These are phyloP conservation scores for Rhamnella rubrinervis DNA, from an alignment of 331 rosid species.

Conservation along the genomic window DNA sequence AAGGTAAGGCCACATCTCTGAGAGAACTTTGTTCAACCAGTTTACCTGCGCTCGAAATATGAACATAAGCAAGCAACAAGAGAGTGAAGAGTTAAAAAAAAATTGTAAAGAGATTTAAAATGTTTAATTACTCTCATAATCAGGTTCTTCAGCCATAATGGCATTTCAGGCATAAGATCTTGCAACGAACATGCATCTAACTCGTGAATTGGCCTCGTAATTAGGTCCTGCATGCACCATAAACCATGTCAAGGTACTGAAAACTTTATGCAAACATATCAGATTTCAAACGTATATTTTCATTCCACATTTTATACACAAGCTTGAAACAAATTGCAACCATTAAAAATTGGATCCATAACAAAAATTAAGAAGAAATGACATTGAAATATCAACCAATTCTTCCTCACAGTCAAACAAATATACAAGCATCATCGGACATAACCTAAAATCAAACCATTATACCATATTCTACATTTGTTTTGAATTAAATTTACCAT, in stretches of 20 bases:
- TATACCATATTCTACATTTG: background rate
- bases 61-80: background rate
- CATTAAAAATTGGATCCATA: too few relatives aligned
- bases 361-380: background rate
- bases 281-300: background rate
- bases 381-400: background rate
- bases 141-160: constrained; percentile 92
- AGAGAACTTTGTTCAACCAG: constrained; percentile 73
- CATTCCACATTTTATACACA: too few relatives aligned
- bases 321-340: too few relatives aligned
- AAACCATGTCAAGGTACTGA: constrained; percentile 23
- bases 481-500: background rate
- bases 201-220: constrained; percentile 54
- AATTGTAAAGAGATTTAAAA: constrained; percentile 1
- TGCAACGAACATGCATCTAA: constrained; percentile 64
- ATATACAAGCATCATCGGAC: background rate
- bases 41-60: constrained; percentile 60
- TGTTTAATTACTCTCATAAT: constrained; percentile 57
- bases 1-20: constrained; percentile 80
- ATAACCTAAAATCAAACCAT: background rate
- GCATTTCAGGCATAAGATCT: constrained; percentile 81
- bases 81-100: background rate
- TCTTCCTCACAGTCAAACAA: background rate
- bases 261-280: constrained; percentile 9
- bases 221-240: constrained; percentile 76